Evolutionary conservation across 345 rosid species (phyloP), one percentile per base, ranked within the genome.

Genomic region (Pistacia atlantica): DNA sequence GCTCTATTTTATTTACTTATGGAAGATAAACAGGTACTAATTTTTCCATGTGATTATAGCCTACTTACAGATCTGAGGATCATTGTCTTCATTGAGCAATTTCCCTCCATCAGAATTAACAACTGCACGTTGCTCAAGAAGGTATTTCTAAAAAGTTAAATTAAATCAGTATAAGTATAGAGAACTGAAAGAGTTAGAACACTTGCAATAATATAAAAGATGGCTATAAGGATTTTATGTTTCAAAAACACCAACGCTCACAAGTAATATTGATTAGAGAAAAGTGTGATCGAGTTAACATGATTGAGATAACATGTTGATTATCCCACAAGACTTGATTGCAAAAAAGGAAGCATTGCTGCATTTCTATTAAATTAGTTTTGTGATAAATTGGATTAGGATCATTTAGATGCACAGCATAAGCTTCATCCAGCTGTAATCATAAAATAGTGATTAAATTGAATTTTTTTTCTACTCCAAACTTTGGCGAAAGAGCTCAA

Each of bases 41-140:
- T 18, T 2, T 46, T 45, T 69, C 51, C 51, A 60, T 67, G 42
- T 4, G 49, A 33, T 64, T 18, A 55, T 33, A n/a, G 16, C 48
- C 56, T 33, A 87, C 98, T 80, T 86, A 95, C 98, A 83, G 97
- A 86, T 95, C 98, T 88, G 74, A 95, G 74, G 85, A n/a, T 95
- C 98, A 84, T 81, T 89, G 82, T 95, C 98, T 84, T 95, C 98
- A 79, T 95, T 95, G 69, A 95, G 97, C 77, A 91, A 83, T 83
- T 87, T 93, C 22, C 97, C 92, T 75, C 95, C 94, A 84, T 95
- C 97, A 75, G 63, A 84, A 77, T 93, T 93, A 78, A 93, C 78
- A 73, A 91, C 87, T 31, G 98, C 98, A 49, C 90, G 89, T 86
- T 93, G 92, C 88, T 95, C 98, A 33, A 95, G 95, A 83, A 95